Evolutionary conservation across 805 yeast genomes (phyloP), one percentile per base, ranked within the genome.

Genomic region (Barnettozyma vustinii): DNA sequence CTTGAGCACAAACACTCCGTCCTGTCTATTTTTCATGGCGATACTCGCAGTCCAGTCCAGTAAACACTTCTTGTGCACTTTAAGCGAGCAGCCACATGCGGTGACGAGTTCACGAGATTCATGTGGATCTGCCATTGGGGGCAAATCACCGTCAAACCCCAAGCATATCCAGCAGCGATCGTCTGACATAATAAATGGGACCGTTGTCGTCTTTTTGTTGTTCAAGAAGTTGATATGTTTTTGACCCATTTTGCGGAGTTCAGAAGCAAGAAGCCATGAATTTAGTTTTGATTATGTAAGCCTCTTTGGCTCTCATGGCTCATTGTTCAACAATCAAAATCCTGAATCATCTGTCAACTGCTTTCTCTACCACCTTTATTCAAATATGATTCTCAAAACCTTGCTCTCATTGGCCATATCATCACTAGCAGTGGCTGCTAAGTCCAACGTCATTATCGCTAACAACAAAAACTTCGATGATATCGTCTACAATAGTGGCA

Each of bases 401-500:
- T 16, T 46, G 21, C 19, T 46, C 19, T 19, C 45, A 10, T 5
- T 49, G 5, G 42, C 47, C 5, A n/a, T 44, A 10, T 20, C 40
- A 15, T 12, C 39, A 13, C 19, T 43, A 10, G 27, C 32, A 8
- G 30, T 36, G 6, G 46, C 50, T 13, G 41, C 41, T 20, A 44
- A 44, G 13, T 32, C 45, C 9, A 40, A 43, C 12, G 52, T 79
- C 18, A 62, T 75, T 25, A 71, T 70, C 44, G 75, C 74, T 33
- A 72, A 71, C 50, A 80, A 76, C 52, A 62, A 67, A 33, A 77
- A 70, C 52, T 83, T 83, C 60, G 77, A 79, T 46, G 76, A 74
- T 16, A 64, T 79, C 39, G 84, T 81, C 16, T 66, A 75, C 47
- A 76, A 80, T 42, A 76, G 84, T 6, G 81, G 77, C 32, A 85